Conservation (phyloP, 1,284 basidiomycete genomes). For the Apiotrichum domesticum region DNA sequence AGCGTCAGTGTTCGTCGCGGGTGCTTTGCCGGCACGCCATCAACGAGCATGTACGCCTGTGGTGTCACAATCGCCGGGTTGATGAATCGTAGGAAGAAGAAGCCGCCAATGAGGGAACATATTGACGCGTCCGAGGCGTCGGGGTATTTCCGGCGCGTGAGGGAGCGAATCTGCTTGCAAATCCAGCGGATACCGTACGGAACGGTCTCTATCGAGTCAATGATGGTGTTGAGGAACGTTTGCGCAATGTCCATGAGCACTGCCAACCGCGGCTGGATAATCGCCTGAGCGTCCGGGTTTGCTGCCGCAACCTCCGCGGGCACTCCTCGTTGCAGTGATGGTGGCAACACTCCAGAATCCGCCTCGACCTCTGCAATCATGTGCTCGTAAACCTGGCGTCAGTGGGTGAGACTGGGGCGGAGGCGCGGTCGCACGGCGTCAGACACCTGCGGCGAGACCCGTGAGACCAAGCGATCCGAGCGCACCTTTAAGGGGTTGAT, state of each 20-base stretch:
- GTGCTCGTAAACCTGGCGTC: conserved; percentile 80
- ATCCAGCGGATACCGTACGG: conserved; percentile 99
- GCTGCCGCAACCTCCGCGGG: conserved; percentile 87
- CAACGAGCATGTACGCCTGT: conserved; percentile 98
- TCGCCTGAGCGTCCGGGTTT: conserved; percentile 91
- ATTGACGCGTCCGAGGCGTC: conserved; percentile 96
- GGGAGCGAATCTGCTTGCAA: conserved; percentile 95
- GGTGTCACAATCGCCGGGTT: conserved; percentile 99
- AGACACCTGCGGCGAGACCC: too few relatives aligned
- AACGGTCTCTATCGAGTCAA: conserved; percentile 93
- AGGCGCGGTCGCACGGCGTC: too few relatives aligned
- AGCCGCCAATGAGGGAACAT: conserved; percentile 96
- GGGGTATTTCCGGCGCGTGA: conserved; percentile 96
- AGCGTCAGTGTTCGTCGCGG: conserved; percentile 91
- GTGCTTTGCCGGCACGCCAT: conserved; percentile 93
- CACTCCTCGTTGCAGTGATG: conserved; percentile 84
- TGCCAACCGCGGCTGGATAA: conserved; percentile 89
- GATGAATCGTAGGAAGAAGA: conserved; percentile 99
- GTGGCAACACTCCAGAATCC: conserved; percentile 82
- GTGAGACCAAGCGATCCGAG: not conserved
- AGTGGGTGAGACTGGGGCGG: too few relatives aligned
- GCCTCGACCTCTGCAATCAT: conserved; percentile 98
- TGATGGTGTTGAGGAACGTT: conserved; percentile 93
- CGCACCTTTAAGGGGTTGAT: conserved; percentile 94
- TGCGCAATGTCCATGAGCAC: conserved; percentile 99